Conservation (phyloP, 164 flowering plant species). For the Aristolochia contorta region DNA sequence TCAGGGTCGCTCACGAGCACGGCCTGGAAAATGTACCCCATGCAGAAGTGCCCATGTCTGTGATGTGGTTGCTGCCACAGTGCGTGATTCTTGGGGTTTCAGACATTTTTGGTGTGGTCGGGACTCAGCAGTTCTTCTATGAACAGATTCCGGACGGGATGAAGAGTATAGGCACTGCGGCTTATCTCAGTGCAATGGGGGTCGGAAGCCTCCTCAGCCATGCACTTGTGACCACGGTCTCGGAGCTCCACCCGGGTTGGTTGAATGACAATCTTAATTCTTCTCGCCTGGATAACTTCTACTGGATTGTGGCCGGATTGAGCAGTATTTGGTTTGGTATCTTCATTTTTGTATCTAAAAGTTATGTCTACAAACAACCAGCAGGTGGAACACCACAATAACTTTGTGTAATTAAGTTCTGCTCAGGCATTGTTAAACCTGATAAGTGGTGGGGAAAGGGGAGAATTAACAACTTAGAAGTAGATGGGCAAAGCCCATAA, state of each 20-base stretch:
- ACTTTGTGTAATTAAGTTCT: no score
- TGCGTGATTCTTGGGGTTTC: constrained; percentile 1
- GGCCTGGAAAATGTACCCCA: not conserved
- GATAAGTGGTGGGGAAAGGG: no score
- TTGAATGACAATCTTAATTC: constrained; percentile 7
- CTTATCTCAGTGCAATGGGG: constrained; percentile 1
- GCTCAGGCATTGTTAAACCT: no score
- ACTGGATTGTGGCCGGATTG: constrained; percentile 11
- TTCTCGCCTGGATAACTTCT: constrained; percentile 11
- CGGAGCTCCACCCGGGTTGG: constrained; percentile 2
- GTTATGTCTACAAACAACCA: no score
- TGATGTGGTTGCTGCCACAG: constrained; percentile 8
- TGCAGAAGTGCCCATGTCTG: constrained; percentile 4
- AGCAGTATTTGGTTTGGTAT: no score
- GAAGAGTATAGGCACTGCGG: constrained; percentile 5
- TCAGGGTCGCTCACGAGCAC: constrained; percentile 9
- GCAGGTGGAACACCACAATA: no score
- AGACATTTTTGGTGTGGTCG: constrained; percentile 7
- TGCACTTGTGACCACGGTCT: not conserved
- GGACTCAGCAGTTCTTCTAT: constrained; percentile 12
- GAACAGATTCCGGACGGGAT: constrained; percentile 11
- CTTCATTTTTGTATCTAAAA: no score
- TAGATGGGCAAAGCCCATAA: no score
- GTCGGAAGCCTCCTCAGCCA: constrained; percentile 6
- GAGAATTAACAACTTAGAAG: no score